Evolutionary conservation across 2,329 filamentous ascomycete species (phyloP).

Genomic region (Lasiodiplodia gonubiensis): DNA sequence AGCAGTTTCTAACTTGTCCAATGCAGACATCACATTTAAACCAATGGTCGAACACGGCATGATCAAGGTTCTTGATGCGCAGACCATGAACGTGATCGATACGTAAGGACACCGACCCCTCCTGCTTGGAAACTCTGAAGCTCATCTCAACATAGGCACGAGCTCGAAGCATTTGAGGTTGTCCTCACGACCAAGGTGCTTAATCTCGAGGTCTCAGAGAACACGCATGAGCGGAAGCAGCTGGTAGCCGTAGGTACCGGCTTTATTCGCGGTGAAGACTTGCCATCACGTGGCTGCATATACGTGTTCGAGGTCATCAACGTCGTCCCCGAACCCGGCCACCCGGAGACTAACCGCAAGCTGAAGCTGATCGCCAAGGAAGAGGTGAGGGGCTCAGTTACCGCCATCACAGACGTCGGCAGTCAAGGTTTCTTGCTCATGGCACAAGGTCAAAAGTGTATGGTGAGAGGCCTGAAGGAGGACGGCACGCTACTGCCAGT

Average conservation of each 20-base stretch:
- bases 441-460: slow-evolving; percentile 94
- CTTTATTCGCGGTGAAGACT: slow-evolving; percentile 85
- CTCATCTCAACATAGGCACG: slow-evolving; percentile 50
- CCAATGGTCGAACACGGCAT: slow-evolving; percentile 74
- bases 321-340: slow-evolving; percentile 86
- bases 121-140: background rate
- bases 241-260: slow-evolving; percentile 86
- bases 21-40: slow-evolving; percentile 58
- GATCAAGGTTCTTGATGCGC: slow-evolving; percentile 79
- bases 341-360: slow-evolving; percentile 82
- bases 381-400: slow-evolving; percentile 90
- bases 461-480: slow-evolving; percentile 95
- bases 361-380: slow-evolving; percentile 88
- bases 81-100: slow-evolving; percentile 80
- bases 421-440: slow-evolving; percentile 87
- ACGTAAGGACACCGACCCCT: slow-evolving; percentile 45
- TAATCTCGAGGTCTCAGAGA: slow-evolving; percentile 87
- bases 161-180: slow-evolving; percentile 75
- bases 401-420: slow-evolving; percentile 81
- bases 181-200: slow-evolving; percentile 83
- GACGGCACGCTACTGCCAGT: slow-evolving; percentile 91
- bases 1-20: background rate
- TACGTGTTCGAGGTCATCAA: slow-evolving; percentile 91
- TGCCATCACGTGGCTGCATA: slow-evolving; percentile 81
- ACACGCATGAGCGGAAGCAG: slow-evolving; percentile 82